Evolutionary conservation across 768 basidiomycete genomes (phyloP).

Genomic region (Lentinula guzmanii): DNA sequence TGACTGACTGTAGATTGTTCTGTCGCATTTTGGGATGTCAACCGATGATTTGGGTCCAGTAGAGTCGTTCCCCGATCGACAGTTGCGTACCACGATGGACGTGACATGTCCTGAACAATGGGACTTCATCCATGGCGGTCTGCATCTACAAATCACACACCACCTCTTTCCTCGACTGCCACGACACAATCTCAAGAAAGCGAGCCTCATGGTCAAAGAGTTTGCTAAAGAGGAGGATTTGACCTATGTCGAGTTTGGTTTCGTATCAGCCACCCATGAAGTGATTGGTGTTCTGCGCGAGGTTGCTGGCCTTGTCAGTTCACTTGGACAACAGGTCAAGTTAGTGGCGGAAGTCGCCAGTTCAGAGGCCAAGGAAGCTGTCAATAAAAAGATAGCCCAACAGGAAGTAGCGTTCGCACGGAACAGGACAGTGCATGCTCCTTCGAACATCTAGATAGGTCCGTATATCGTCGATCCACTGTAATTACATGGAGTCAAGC

Average conservation of each 20-base stretch:
- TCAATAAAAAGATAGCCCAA: constrained; percentile 36
- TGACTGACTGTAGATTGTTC: constrained; percentile 60
- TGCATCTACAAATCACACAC: constrained; percentile 96
- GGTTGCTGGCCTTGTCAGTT: constrained; percentile 51
- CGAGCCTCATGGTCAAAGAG: constrained; percentile 79
- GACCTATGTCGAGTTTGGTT: constrained; percentile 88
- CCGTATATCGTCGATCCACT: neutral
- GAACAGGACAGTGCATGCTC: neutral
- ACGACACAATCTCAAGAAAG: constrained; percentile 83
- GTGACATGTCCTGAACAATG: constrained; percentile 82
- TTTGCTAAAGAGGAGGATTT: constrained; percentile 84
- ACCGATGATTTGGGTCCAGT: constrained; percentile 84
- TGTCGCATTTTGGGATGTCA: constrained; percentile 96
- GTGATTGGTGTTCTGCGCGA: constrained; percentile 76
- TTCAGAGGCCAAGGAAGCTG: constrained; percentile 60
- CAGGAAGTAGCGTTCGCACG: neutral
- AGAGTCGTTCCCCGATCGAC: constrained; percentile 91
- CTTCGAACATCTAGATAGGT: neutral
- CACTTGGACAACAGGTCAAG: constrained; percentile 55
- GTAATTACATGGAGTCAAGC: neutral
- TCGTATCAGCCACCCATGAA: constrained; percentile 78
- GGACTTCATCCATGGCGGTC: constrained; percentile 92
- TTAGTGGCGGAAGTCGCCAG: constrained; percentile 80
- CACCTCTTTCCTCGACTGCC: constrained; percentile 96
- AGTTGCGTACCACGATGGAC: constrained; percentile 96